Base-by-base conservation (phyloP, 257 asterid species). In the Plantago elongata region DNA sequence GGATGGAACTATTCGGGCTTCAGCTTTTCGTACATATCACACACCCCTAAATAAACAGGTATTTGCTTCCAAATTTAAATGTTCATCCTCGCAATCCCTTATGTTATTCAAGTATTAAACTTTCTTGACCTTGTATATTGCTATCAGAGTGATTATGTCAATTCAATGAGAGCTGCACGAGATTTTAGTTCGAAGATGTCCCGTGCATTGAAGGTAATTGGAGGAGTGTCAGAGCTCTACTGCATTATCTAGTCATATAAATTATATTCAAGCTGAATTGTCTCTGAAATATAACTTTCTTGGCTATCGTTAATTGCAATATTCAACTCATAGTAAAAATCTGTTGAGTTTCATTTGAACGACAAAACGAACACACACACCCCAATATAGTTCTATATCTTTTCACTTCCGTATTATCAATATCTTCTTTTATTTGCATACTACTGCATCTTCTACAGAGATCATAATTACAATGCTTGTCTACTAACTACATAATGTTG, bases 111-210 rank as follows among this genome's bases (percentile, higher is more conserved):
- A 30, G 40, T 22, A 38, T 69, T 58, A 50, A n/a, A 13, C 27
- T 42, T 60, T 37, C 14, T 44, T 54, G 61, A 51, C 16, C 43
- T 17, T 51, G 10, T 45, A 51, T 15, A 16, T 17, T 56, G 44
- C 56, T 70, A 65, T 61, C 80, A 92, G 99, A 60, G 64, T 63
- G 99, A 92, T 76, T 92, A 63, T 72, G 97, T 92, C 67, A 80
- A 92, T 78, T 89, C 99, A 30, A 89, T 92, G 99, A 81, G 82
- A 75, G 99, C 97, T 65, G 99, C 99, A 14, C 84, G 96, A 44
- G 96, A 89, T 57, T 92, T 92, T 69, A 89, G 96, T 74, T 75
- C 89, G n/a, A 84, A 77, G 69, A 73, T 89, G 79, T 87, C 99
- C 49, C 79, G 76, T 66, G 79, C 97, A 62, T 74, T 92, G 56